Percentiles rank a stretch among this genome's conserved stretches.
Conservation (phyloP, 1,284 basidiomycete genomes). For the Malassezia nana region DNA sequence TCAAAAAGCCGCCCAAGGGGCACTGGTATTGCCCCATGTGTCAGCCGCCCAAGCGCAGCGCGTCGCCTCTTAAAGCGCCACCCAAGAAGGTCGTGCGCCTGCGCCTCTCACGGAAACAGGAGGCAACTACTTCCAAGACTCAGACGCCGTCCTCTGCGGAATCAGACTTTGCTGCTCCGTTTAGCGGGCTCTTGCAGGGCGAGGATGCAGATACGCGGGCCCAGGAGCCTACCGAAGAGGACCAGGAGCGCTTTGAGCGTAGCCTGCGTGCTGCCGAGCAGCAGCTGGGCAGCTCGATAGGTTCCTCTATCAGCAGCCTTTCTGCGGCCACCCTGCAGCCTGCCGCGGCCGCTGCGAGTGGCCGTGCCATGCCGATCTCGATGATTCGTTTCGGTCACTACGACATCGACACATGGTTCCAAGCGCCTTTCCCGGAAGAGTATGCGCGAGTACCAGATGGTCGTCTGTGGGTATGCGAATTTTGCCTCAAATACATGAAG, state of each 20-base stretch:
- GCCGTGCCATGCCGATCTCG: slow-evolving; percentile 41
- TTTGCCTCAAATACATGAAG: slow-evolving; percentile 97
- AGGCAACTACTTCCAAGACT: slow-evolving; percentile 13
- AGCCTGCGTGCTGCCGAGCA: slow-evolving; percentile 65
- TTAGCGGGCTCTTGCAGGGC: slow-evolving; percentile 62
- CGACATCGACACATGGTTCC: slow-evolving; percentile 97
- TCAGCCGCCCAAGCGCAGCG: slow-evolving; percentile 1
- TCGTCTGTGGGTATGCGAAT: slow-evolving; percentile 90
- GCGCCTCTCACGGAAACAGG: not conserved
- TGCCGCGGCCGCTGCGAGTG: slow-evolving; percentile 30
- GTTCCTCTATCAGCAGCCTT: not conserved
- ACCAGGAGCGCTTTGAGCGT: slow-evolving; percentile 67
- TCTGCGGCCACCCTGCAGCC: slow-evolving; percentile 17
- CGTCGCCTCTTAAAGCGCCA: not conserved
- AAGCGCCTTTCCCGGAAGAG: slow-evolving; percentile 97
- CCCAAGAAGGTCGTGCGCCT: slow-evolving; percentile 5
- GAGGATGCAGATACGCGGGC: slow-evolving; percentile 66
- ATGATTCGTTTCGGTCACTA: slow-evolving; percentile 79
- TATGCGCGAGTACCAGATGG: slow-evolving; percentile 88
- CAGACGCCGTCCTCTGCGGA: slow-evolving; percentile 18
- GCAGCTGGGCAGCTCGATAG: slow-evolving; percentile 29
- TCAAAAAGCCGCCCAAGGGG: slow-evolving; percentile 32
- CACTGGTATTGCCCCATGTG: slow-evolving; percentile 41
- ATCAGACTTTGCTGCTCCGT: slow-evolving; percentile 61
- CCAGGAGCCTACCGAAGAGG: slow-evolving; percentile 59